Conservation (phyloP, 2,329 filamentous ascomycete genomes). For the Aspergillus tubingensis region DNA sequence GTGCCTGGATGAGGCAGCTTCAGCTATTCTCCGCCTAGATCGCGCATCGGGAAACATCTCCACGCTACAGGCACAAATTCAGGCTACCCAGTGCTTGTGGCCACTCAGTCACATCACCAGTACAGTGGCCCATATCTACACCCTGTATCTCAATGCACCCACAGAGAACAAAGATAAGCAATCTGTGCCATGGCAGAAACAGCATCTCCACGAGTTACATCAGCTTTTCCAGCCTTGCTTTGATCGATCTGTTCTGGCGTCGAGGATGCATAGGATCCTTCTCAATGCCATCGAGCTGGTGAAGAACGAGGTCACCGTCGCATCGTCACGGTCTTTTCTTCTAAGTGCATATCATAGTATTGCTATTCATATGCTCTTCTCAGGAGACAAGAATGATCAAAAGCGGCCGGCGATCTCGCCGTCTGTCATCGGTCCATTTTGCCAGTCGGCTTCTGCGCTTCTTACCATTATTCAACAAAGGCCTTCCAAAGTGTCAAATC, state of each 20-base stretch:
- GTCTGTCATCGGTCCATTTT: neutral
- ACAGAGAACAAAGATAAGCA: neutral
- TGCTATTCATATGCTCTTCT: constrained; percentile 10
- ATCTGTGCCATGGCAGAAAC: constrained; percentile 4
- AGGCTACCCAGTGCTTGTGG: constrained; percentile 8
- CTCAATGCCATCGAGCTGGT: constrained; percentile 8
- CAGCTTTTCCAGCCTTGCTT: constrained; percentile 6
- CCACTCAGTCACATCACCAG: constrained; percentile 12
- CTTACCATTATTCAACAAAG: neutral
- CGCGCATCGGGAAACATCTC: constrained; percentile 21
- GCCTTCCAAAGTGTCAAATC: neutral
- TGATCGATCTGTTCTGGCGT: constrained; percentile 2
- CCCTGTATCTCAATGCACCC: constrained; percentile 4
- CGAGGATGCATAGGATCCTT: constrained; percentile 3
- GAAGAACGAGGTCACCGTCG: neutral
- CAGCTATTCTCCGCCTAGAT: constrained; percentile 21
- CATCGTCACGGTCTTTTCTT: neutral
- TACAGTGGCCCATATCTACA: constrained; percentile 9
- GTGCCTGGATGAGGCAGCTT: constrained; percentile 21
- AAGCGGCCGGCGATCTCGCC: neutral
- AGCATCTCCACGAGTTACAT: constrained; percentile 10
- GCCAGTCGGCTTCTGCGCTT: constrained; percentile 6
- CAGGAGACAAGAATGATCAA: neutral
- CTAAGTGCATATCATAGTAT: constrained; percentile 9
- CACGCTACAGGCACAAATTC: constrained; percentile 7